Base-by-base conservation (phyloP, 345 rosid genomes). In the Ceriops zippeliana region DNA sequence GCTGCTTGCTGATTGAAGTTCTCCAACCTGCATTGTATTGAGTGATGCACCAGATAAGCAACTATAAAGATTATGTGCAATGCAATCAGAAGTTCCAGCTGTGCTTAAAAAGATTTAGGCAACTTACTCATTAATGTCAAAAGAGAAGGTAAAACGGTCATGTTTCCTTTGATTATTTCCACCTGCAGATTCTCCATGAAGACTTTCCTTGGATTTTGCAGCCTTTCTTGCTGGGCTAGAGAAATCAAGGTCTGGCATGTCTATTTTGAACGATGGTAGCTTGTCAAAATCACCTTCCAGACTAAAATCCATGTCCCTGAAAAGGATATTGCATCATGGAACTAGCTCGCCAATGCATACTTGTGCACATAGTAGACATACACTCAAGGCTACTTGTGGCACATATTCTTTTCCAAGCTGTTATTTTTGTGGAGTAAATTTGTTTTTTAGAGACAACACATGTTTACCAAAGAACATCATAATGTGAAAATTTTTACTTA, bases 181-280 rank as follows among this genome's bases (percentile, higher is more conserved):
- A 7, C 57, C 70, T 17, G 82, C 47, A 56, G 76, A 70, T 76
- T 84, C 86, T 58, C 79, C 89, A 65, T 81, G 79, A 76, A 79
- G 73, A 72, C 70, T 82, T 37, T 78, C 87, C 83, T 85, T 90
- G 52, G 73, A 19, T 73, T 86, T 87, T 76, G 86, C 70, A 73
- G 78, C 65, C 63, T 81, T 78, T 67, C 81, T 78, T 54, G 86
- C 62, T 61, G 92, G 78, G 74, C 80, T 68, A 47, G 91, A 80
- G 82, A 95, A 88, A 78, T 90, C 91, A 80, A 95, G 84, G 69
- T 89, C 97, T 63, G 89, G 79, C 88, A 88, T 83, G 76, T 89
- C 91, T 71, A 84, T 72, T 80, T 89, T 86, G 78, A 91, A 85
- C 21, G 96, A 87, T 70, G 96, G 73, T 35, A 88, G 62, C 82